Evolutionary conservation across 108 stramenopile genomes (phyloP), one percentile per base, ranked within the genome.

Genomic region (Nannochloropsis salina): DNA sequence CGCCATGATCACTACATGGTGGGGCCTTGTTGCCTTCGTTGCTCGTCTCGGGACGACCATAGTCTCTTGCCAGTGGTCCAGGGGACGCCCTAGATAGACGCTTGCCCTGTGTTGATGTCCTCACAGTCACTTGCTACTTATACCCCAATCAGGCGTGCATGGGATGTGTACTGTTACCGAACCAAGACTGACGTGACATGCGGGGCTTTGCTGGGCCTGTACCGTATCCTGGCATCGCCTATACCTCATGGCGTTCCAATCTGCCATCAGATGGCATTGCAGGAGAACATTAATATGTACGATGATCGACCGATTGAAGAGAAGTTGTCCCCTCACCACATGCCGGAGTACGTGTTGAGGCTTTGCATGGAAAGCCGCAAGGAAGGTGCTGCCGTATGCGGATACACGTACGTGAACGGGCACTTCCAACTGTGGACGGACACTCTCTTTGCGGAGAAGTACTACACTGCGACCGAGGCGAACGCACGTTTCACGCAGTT

Each of bases 371-470:
- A 74, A n/a, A n/a, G 61, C 20, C 61, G n/a, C 20, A 74, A n/a
- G 6, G 20, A 74, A n/a, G 61, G 61, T 4, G n/a, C 20, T n/a
- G 61, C 61, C 0, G n/a, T 74, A n/a, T 74, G 61, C n/a, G 61
- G 61, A n/a, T 74, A 74, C n/a, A 74, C 61, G 61, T 74, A 74
- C n/a, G 61, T n/a, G 61, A 74, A 74, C n/a, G 61, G 61, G 4
- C 61, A 74, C n/a, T 74, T n/a, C n/a, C 61, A 74, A 74, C n/a
- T 74, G 6, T 74, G 61, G 61, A 74, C 61, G 20, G 61, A 74
- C 61, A 4, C 20, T 15, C 20, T 74, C 20, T 74, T 74, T 74
- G 61, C 61, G n/a, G 61, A 74, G 61, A 74, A 74, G 61, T 74
- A 74, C n/a, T 74, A n/a, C n/a, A n/a, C 15, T 74, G 61, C 61